Percentiles rank a stretch among this genome's conserved stretches.
These are phyloP conservation scores for Ceratobasidium sp. DNA, from an alignment of 1,284 basidiomycete species.

Conservation along the genomic window DNA sequence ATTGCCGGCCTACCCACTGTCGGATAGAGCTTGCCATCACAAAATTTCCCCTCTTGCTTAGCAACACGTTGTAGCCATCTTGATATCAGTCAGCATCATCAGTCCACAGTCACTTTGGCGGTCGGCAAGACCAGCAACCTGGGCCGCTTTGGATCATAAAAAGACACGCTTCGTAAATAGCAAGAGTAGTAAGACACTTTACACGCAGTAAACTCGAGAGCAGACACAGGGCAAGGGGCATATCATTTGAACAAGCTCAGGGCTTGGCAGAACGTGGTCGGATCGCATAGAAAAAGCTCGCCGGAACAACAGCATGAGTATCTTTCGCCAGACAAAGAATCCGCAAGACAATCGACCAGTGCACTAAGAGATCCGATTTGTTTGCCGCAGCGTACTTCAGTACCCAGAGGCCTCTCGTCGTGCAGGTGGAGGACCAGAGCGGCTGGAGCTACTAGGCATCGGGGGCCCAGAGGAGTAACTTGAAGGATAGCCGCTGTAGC, in stretches of 20 bases:
- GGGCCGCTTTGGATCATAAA: conserved; percentile 7
- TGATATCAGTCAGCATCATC: background rate
- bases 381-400: conserved; percentile 7
- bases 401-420: conserved; percentile 38
- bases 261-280: conserved; percentile 34
- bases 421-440: conserved; percentile 39
- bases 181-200: conserved; percentile 33
- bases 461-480: conserved; percentile 35
- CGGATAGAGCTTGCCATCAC: background rate
- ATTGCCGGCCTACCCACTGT: background rate
- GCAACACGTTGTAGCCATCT: conserved; percentile 1
- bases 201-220: conserved; percentile 37
- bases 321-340: conserved; percentile 14
- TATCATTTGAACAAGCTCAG: conserved; percentile 32
- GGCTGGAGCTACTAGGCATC: conserved; percentile 27
- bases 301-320: conserved; percentile 32
- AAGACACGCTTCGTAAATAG: conserved; percentile 39
- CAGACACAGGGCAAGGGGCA: conserved; percentile 24
- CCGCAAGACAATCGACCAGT: conserved; percentile 29
- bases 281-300: conserved; percentile 30
- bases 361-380: conserved; percentile 6
- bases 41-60: conserved; percentile 4
- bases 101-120: conserved; percentile 19
- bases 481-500: conserved; percentile 34
- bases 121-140: conserved; percentile 19